Conservation (phyloP, 169 alveolate species). For the Eimeria praecox region DNA sequence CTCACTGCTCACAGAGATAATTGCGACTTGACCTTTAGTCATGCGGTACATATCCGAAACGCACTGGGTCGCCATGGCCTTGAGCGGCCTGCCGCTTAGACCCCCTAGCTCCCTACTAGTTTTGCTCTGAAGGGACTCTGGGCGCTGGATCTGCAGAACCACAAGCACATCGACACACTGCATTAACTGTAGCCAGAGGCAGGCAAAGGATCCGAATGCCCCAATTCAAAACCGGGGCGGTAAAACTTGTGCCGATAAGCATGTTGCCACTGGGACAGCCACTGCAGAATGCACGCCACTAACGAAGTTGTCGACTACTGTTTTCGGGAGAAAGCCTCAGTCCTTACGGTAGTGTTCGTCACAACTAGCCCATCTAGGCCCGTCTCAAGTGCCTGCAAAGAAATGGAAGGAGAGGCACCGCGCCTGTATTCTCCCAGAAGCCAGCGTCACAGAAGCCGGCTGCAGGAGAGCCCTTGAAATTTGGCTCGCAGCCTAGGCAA, state of each 20-base stretch:
- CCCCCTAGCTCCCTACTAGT: slow-evolving; percentile 89
- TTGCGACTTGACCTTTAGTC: slow-evolving; percentile 89
- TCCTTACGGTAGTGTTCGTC: slow-evolving; percentile 90
- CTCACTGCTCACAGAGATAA: slow-evolving; percentile 89
- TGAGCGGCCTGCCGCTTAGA: slow-evolving; percentile 90
- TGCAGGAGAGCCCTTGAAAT: not conserved
- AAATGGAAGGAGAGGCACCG: not conserved
- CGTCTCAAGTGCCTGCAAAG: slow-evolving; percentile 86
- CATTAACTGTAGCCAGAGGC: not conserved
- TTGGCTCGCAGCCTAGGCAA: not conserved
- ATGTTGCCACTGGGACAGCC: not conserved
- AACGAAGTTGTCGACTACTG: not conserved
- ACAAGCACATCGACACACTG: not conserved
- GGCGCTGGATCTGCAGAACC: slow-evolving; percentile 80
- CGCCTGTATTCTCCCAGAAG: not conserved
- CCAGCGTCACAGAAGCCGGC: not conserved
- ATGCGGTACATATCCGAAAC: slow-evolving; percentile 90
- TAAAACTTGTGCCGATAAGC: not conserved
- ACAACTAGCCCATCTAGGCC: slow-evolving; percentile 91
- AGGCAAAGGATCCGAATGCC: not conserved
- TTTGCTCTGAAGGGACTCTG: slow-evolving; percentile 73
- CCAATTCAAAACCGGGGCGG: not conserved
- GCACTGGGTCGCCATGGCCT: slow-evolving; percentile 86
- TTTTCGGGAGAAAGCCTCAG: not conserved
- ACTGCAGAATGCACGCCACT: not conserved